Percentiles rank a stretch among this genome's conserved stretches.
These are phyloP conservation scores for Dothistroma septosporum DNA, from an alignment of 2,329 filamentous ascomycete species.

Conservation along the genomic window DNA sequence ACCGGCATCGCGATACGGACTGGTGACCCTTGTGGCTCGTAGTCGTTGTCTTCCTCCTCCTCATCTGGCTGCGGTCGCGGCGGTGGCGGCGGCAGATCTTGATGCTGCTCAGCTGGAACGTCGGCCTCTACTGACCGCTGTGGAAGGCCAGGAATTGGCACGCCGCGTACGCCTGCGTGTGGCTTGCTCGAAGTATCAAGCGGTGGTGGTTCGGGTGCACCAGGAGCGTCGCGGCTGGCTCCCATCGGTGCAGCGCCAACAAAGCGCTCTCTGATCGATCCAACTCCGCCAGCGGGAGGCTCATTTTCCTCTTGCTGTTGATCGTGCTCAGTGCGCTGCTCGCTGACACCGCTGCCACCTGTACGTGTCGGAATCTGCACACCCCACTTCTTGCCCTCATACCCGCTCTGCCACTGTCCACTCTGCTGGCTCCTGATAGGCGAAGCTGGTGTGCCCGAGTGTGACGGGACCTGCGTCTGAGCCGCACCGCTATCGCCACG, in stretches of 20 bases:
- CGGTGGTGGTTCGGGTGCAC: constrained; percentile 54
- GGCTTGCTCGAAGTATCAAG: constrained; percentile 66
- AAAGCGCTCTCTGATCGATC: constrained; percentile 77
- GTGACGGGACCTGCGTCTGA: constrained; percentile 45
- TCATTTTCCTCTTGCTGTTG: constrained; percentile 48
- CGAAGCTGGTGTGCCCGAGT: constrained; percentile 34
- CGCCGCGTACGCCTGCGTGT: constrained; percentile 57
- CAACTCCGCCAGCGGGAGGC: constrained; percentile 60
- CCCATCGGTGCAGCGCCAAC: constrained; percentile 70
- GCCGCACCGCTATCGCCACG: constrained; percentile 54
- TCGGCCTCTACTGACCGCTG: constrained; percentile 51
- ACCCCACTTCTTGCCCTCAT: constrained; percentile 84
- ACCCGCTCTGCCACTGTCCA: constrained; percentile 89
- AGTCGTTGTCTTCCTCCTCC: constrained; percentile 35
- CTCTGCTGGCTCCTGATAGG: constrained; percentile 66
- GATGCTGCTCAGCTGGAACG: constrained; percentile 53
- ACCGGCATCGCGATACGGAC: constrained; percentile 85
- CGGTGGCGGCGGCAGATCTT: constrained; percentile 43
- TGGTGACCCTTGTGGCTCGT: constrained; percentile 60
- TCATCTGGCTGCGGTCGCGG: constrained; percentile 37
- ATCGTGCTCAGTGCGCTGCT: constrained; percentile 61
- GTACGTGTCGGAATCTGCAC: constrained; percentile 72
- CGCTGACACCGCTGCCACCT: constrained; percentile 55
- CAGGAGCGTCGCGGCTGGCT: constrained; percentile 43
- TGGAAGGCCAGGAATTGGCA: constrained; percentile 74